Conservation (phyloP, 306 rosid genomes). For the Medicago ruthenica region DNA sequence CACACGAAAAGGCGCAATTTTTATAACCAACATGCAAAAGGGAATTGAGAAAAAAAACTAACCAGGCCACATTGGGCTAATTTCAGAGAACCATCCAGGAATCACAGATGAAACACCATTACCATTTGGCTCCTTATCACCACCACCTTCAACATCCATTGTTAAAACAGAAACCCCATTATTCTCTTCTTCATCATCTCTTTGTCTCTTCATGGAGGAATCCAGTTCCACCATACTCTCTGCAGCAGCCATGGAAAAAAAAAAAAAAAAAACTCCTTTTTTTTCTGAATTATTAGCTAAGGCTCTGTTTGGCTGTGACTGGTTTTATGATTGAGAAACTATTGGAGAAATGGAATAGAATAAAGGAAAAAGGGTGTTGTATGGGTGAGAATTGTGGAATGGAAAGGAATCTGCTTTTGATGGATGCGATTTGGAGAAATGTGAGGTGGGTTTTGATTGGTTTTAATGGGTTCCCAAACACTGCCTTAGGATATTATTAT, state of each 20-base stretch:
- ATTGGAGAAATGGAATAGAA: conserved; percentile 43
- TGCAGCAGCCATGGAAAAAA: conserved; percentile 63
- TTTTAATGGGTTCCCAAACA: background rate
- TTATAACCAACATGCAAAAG: conserved; percentile 15
- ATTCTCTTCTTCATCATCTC: conserved; percentile 63
- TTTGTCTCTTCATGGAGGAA: conserved; percentile 60
- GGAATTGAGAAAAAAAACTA: conserved; percentile 38
- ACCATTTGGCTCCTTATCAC: conserved; percentile 42
- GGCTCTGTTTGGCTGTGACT: conserved; percentile 20
- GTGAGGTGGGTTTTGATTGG: background rate
- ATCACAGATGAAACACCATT: conserved; percentile 68
- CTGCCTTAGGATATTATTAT: background rate
- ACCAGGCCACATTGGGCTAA: conserved; percentile 99
- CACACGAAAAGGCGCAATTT: conserved; percentile 18
- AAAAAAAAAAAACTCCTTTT: background rate
- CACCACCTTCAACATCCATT: conserved; percentile 51
- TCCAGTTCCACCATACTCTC: conserved; percentile 43
- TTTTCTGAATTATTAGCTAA: conserved; percentile 7
- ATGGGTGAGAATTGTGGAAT: conserved; percentile 25
- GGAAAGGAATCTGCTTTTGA: conserved; percentile 50
- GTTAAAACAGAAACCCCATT: conserved; percentile 55
- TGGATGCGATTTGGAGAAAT: background rate
- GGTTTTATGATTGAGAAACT: conserved; percentile 37
- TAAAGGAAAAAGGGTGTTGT: conserved; percentile 27
- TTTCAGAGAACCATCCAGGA: conserved; percentile 99